Evolutionary conservation across 2,329 filamentous ascomycete genomes (phyloP), one percentile per base, ranked within the genome.

Genomic region (Neopestalotiopsis sp.): DNA sequence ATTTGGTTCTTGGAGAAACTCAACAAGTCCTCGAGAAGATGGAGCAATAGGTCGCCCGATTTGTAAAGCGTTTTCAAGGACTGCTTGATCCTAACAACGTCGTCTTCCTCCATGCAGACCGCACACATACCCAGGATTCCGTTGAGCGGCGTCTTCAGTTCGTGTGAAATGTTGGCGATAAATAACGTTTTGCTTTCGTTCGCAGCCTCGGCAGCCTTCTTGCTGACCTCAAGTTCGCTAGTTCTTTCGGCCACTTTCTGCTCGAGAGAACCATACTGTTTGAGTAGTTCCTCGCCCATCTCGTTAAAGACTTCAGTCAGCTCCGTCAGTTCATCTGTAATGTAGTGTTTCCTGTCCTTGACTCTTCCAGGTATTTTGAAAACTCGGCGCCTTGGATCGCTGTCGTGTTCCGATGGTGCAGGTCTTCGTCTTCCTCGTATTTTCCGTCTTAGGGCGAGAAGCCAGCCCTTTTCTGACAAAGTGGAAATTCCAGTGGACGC

Each of bases 111-210:
- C 94, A 97, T 96, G 79, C 94, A 96, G 0, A 97, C 92, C 0
- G 94, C 92, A 73, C 92, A 95, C 92, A 98, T 96, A 69, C 96
- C 96, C 75, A 99, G 85, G 63, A 98, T 98, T 13, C 95, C 96
- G 76, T 98, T 98, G 68, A 98, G 86, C 0, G 96, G 96, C 1
- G 96, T 99, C 78, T 97, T 97, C 45, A 99, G 85, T 79, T 98
- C 89, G 74, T 91, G 89, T 1, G 90, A 92, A 65, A 98, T 97
- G 75, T 98, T 98, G 20, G 96, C 96, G 71, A 99, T 97, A 82
- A 98, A 98, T 9, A 98, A 85, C 0, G 96, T 98, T 82, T 99
- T 99, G 85, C 94, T 97, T 81, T 97, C 93, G 75, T 97, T 98
- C 3, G 95, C 95, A n/a, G 93, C 92, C 79, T 97, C 95, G 1